Evolutionary conservation across 2,329 filamentous ascomycete genomes (phyloP), one percentile per base, ranked within the genome.

Genomic region (Cryphonectria japonica): DNA sequence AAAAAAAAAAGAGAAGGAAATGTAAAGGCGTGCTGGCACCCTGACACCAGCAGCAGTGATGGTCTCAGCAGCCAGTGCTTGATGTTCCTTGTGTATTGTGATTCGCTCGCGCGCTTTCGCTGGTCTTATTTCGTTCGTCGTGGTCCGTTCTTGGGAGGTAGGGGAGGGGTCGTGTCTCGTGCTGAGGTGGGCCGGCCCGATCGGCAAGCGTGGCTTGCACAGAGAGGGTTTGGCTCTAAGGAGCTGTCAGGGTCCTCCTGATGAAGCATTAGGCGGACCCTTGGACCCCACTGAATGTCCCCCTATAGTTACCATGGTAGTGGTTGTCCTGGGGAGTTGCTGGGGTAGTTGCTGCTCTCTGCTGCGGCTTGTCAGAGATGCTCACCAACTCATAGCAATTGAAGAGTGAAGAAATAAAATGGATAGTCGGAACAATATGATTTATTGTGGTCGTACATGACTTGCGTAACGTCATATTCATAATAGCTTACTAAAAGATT

Each of bases 201-300:
- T 57, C 41, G 19, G 26, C 54, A 39, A 57, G 68, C 67, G 62
- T 59, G 59, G 50, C 34, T 63, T 68, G 66, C 65, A 52, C 46
- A n/a, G 54, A n/a, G 52, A 34, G 54, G 13, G 2, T n/a, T 50
- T 13, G 16, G 68, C 68, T 61, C 29, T 66, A 52, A 63, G 62
- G 62, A 32, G 54, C 54, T 59, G 5, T 69, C 43, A 61, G 68
- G 39, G 68, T 61, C 59, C 34, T 61, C 59, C 34, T 26, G 34
- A 39, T 32, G 54, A 19, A 39, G 32, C 34, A 39, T 22, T n/a
- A 4, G 59, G n/a, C 32, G 29, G 57, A 16, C 57, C 32, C 57
- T 9, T 61, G 59, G 59, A 61, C 32, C 34, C 32, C 59, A 61
- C 59, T n/a, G 22, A 29, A 11, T 7, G 22, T n/a, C 19, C 46